These are phyloP conservation scores for Paramecium pentaurelia DNA, from an alignment of 73 alveolate genomes.

Conservation along the genomic window DNA sequence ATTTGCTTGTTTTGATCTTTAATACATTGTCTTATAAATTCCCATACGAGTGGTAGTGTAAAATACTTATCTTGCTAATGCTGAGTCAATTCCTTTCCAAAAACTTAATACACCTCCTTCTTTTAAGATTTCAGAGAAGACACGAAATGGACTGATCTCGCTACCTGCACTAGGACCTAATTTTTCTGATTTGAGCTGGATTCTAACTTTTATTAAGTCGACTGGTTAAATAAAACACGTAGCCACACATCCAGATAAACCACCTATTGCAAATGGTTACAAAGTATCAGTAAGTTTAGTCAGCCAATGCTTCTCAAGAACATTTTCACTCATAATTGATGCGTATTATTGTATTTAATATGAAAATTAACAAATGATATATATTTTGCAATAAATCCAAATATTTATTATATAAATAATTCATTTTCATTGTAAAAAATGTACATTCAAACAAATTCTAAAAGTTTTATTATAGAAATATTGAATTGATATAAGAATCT, in stretches of 20 bases:
- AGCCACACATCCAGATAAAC: conserved; percentile 86
- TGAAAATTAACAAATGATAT: background rate
- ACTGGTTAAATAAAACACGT: conserved; percentile 82
- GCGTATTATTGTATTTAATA: background rate
- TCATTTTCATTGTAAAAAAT: background rate
- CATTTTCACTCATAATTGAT: conserved; percentile 10
- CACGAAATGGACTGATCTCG: conserved; percentile 70
- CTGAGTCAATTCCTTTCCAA: conserved; percentile 84
- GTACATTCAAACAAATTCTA: background rate
- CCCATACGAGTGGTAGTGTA: conserved; percentile 85
- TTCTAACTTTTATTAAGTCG: conserved; percentile 79
- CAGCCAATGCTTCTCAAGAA: background rate
- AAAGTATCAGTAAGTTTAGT: background rate
- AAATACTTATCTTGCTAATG: conserved; percentile 77
- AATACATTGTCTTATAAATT: conserved; percentile 71
- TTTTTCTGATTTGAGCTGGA: conserved; percentile 70
- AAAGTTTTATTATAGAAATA: background rate
- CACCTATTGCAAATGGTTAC: conserved; percentile 81
- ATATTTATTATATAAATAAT: background rate
- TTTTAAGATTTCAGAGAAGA: conserved; percentile 69
- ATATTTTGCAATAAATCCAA: background rate
- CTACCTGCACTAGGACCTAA: conserved; percentile 66
- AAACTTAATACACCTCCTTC: conserved; percentile 78
- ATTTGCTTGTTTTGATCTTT: conserved; percentile 66
- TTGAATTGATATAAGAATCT: background rate